Base-by-base conservation (phyloP, 257 asterid genomes). In the Ajuga chamaepitys region DNA sequence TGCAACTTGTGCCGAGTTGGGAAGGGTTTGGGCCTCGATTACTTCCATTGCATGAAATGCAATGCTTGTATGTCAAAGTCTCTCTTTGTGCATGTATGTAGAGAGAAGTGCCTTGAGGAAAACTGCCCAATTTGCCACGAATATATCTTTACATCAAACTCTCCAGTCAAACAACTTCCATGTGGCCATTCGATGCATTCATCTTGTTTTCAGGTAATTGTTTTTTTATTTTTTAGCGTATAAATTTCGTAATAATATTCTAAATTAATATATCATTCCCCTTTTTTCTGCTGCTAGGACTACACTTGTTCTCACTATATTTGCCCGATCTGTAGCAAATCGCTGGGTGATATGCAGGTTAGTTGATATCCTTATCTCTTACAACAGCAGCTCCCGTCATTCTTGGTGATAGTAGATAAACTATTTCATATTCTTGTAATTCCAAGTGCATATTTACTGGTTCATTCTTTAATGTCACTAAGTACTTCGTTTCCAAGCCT, bases 181-280 rank as follows among this genome's bases (percentile, higher is more conserved):
- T 91, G 97, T 70, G 96, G 96, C 54, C 97, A 91, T 81, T 68
- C 77, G 58, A 91, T 91, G 96, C 97, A 91, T 81, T 91, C 97
- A 2, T 62, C 86, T 75, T 91, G 96, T 78, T 91, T 86, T 80
- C 83, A 84, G 94, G 97, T 91, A 70, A 57, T 47, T 40, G n/a
- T 24, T 71, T 55, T 59, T 45, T 58, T 11, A 17, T 9, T 9
- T 37, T 64, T 61, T 21, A 57, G 21, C 46, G 35, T 70, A 50
- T 45, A 22, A 10, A 13, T 47, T 64, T 56, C 26, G n/a, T 64
- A 21, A 21, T 14, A 22, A n/a, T 1, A 6, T 28, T 45, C 26
- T 61, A 46, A 54, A 41, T 40, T 21, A 58, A 63, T 32, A 58
- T 64, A 69, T 66, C 28, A 67, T 63, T 41, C 55, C 4, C 61